A percentile compares a stretch with the other conserved stretches of the same genome.
Conservation (phyloP, 2,329 filamentous ascomycete species). For the Fonsecaea pedrosoi region DNA sequence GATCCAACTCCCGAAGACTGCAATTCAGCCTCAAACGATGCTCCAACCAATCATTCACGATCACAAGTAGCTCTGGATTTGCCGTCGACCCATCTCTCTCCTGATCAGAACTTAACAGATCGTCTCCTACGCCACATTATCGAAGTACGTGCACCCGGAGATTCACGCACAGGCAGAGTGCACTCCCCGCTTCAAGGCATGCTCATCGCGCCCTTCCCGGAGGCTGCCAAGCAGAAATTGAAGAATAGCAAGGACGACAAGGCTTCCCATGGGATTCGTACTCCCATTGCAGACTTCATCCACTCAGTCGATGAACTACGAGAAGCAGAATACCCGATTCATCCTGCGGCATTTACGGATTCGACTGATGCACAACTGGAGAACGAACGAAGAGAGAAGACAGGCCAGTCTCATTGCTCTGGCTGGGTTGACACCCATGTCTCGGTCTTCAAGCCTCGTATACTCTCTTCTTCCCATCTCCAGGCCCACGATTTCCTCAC, state of each 20-base stretch:
- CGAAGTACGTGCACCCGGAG: constrained; percentile 86
- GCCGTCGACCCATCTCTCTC: not conserved
- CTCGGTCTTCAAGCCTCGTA: constrained; percentile 59
- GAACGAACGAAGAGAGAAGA: constrained; percentile 59
- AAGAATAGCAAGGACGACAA: constrained; percentile 66
- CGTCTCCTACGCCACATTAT: constrained; percentile 85
- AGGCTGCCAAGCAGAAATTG: constrained; percentile 66
- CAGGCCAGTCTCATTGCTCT: constrained; percentile 55
- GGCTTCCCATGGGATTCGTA: constrained; percentile 75
- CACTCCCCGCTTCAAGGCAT: constrained; percentile 88
- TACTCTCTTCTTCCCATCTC: not conserved
- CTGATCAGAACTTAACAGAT: constrained; percentile 2
- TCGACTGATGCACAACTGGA: constrained; percentile 62
- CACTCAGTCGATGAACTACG: constrained; percentile 74
- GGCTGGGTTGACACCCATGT: constrained; percentile 87
- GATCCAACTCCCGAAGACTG: constrained; percentile 1
- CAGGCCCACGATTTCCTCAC: constrained; percentile 60
- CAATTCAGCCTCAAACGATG: not conserved
- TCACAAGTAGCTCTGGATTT: not conserved
- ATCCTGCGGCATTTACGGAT: constrained; percentile 74
- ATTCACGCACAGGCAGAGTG: constrained; percentile 78
- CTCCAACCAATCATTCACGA: not conserved
- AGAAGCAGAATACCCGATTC: constrained; percentile 83
- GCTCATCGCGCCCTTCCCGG: constrained; percentile 75
- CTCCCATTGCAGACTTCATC: constrained; percentile 81